Percentiles rank a stretch among this genome's conserved stretches.
These are phyloP conservation scores for Rhizopogon vesiculosus DNA, from an alignment of 768 basidiomycete species.

Conservation along the genomic window DNA sequence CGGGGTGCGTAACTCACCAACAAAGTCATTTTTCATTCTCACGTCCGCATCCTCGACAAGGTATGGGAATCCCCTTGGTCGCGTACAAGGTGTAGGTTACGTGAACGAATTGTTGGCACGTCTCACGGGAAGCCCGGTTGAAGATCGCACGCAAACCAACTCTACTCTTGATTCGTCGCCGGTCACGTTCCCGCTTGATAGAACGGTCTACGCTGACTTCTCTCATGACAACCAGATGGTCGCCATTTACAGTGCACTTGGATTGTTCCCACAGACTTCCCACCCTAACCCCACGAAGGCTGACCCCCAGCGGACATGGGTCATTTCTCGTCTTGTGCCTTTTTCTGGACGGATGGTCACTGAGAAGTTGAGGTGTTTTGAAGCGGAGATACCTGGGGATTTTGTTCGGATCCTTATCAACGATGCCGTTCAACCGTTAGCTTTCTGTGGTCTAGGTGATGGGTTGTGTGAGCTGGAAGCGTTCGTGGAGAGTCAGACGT, in stretches of 20 bases:
- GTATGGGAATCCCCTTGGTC: slow-evolving; percentile 65
- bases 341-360: slow-evolving; percentile 73
- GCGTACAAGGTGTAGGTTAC: slow-evolving; percentile 81
- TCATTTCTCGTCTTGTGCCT: slow-evolving; percentile 58
- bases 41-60: slow-evolving; percentile 26
- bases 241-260: slow-evolving; percentile 66
- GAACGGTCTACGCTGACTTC: slow-evolving; percentile 73
- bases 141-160: slow-evolving; percentile 71
- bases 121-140: slow-evolving; percentile 57
- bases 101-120: slow-evolving; percentile 87
- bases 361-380: slow-evolving; percentile 56
- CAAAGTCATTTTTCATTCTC: neutral
- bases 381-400: slow-evolving; percentile 23
- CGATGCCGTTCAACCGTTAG: slow-evolving; percentile 60
- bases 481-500: slow-evolving; percentile 66
- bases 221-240: slow-evolving; percentile 85
- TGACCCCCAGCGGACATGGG: slow-evolving; percentile 40
- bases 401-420: slow-evolving; percentile 78
- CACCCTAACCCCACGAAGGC: slow-evolving; percentile 12
- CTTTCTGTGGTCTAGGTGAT: slow-evolving; percentile 50
- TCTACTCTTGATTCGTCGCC: slow-evolving; percentile 61
- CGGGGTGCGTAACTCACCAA: slow-evolving; percentile 45
- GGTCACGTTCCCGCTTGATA: slow-evolving; percentile 65
- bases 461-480: slow-evolving; percentile 59
- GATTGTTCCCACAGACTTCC: slow-evolving; percentile 38